These are phyloP conservation scores for Puccinia triticina DNA, from an alignment of 1,284 basidiomycete species.

Conservation along the genomic window DNA sequence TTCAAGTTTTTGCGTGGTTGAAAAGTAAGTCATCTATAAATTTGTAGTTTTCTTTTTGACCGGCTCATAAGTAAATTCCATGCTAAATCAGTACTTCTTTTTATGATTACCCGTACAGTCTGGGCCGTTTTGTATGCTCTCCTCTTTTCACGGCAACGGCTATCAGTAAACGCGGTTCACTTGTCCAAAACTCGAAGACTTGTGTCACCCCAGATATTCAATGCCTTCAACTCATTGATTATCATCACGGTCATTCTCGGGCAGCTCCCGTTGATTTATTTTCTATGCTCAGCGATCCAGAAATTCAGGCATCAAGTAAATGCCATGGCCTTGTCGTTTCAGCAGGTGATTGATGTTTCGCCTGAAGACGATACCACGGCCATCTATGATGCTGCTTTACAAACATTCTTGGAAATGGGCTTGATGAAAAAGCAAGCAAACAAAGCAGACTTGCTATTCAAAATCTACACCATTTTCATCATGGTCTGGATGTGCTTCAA, in stretches of 20 bases:
- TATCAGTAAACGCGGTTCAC: slow-evolving; percentile 10
- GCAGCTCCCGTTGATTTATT: background rate
- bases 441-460: background rate
- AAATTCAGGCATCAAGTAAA: background rate
- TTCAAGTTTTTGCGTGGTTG: slow-evolving; percentile 25
- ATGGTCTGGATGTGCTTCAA: background rate
- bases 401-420: background rate
- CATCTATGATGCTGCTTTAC: slow-evolving; percentile 1
- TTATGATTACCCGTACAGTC: background rate
- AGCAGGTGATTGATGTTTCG: slow-evolving; percentile 14
- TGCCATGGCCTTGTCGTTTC: background rate
- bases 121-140: slow-evolving; percentile 32
- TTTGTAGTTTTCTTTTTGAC: background rate
- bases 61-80: background rate
- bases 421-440: background rate
- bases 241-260: background rate
- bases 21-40: slow-evolving; percentile 15
- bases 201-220: slow-evolving; percentile 3
- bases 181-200: background rate
- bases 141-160: background rate
- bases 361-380: background rate
- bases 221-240: background rate
- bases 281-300: background rate
- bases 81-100: background rate
- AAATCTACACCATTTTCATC: slow-evolving; percentile 7